phyloP scores from a whole-genome alignment of 169 alveolate species.

The Eimeria zaria region DNA sequence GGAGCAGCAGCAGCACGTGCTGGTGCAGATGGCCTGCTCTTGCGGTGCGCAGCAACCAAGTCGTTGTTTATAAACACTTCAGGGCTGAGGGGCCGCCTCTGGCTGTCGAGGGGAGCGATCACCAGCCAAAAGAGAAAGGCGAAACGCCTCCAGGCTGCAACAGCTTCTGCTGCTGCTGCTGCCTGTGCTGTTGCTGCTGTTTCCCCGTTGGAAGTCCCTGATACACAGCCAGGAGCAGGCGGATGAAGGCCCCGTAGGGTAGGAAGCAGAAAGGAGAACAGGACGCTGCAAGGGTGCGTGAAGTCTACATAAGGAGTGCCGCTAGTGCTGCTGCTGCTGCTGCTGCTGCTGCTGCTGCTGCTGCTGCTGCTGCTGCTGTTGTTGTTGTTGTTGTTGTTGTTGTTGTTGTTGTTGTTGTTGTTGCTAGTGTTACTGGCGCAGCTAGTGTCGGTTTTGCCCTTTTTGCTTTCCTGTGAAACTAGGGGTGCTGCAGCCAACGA shows the following conservation, averaged over 20 bases:
- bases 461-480: neutral
- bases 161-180: constrained; percentile 49
- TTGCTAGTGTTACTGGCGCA: too few species aligned
- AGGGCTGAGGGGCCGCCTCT: constrained; percentile 70
- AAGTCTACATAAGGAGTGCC: constrained; percentile 46
- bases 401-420: too few species aligned
- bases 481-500: neutral
- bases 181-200: neutral
- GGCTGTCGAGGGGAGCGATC: constrained; percentile 61
- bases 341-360: neutral
- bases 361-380: too few species aligned
- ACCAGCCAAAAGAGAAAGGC: constrained; percentile 40
- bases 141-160: constrained; percentile 52
- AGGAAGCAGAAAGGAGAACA: constrained; percentile 26
- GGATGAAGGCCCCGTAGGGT: constrained; percentile 32
- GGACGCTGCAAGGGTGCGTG: constrained; percentile 62
- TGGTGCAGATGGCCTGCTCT: constrained; percentile 14
- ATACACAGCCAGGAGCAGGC: neutral
- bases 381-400: too few species aligned
- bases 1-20: constrained; percentile 51
- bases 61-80: constrained; percentile 24
- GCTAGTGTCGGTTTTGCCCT: neutral
- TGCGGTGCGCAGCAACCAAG: constrained; percentile 35
- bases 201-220: neutral
- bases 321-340: constrained; percentile 25